phyloP scores from a whole-genome alignment of 148 eudicot species.

The Rhododendron mucronatum region DNA sequence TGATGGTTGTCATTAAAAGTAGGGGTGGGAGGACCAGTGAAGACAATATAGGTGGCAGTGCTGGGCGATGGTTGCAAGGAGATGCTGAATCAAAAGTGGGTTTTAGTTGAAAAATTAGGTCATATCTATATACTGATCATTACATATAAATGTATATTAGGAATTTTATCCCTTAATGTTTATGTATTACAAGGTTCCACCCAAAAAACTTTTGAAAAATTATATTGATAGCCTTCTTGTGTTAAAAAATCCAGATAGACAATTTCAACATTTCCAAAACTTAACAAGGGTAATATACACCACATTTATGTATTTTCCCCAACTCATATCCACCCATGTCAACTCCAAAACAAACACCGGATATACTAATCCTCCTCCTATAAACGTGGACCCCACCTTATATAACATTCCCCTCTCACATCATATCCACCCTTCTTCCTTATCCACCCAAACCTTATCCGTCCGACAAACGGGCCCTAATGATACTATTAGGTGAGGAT shows the following conservation, averaged over 20 bases:
- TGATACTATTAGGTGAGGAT: background rate
- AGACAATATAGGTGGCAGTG: background rate
- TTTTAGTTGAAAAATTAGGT: background rate
- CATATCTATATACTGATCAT: background rate
- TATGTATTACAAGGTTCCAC: background rate
- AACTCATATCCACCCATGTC: background rate
- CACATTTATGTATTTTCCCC: background rate
- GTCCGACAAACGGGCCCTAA: background rate
- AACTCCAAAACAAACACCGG: background rate
- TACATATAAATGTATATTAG: background rate
- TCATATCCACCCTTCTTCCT: background rate
- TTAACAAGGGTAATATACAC: background rate
- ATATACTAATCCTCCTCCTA: background rate
- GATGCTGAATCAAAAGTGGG: background rate
- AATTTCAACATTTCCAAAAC: background rate
- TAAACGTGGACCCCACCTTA: background rate
- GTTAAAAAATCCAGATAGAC: background rate
- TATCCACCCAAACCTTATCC: background rate
- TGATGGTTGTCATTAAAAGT: background rate
- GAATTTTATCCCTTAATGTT: background rate
- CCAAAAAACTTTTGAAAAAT: background rate
- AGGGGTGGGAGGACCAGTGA: background rate
- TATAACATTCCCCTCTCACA: background rate
- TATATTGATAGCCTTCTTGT: background rate
- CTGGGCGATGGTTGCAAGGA: background rate